Evolutionary conservation across 805 yeast species (phyloP), one percentile per base, ranked within the genome.

Genomic region (Hanseniaspora vineae): DNA sequence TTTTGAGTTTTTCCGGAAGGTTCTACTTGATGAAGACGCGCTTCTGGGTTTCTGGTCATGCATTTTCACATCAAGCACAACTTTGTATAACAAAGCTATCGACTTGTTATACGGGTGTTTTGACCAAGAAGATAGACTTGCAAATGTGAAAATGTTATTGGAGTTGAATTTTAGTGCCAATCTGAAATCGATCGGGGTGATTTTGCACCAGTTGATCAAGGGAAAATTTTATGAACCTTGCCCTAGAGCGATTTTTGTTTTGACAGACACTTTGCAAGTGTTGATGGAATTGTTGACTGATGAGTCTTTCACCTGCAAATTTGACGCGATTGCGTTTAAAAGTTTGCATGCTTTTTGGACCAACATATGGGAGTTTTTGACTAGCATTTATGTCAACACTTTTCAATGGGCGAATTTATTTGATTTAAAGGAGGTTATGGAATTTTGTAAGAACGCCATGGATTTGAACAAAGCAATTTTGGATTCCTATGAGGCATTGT

Each of bases 381-480:
- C 76, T 42, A 72, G 80, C 70, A 75, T 86, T 2, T 85, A 84
- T 54, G 68, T 69, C 40, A 73, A 76, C 48, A 85, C 94, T 1
- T 66, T 84, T 13, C 61, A 61, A 2, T 90, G 98, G 98, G 87
- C 96, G 0, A 64, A 71, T 1, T 64, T 66, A 35, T 81, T 78
- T 55, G 75, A 75, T 31, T 68, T 75, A 18, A 68, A 71, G 0
- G 74, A 73, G 45, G 68, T 86, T 55, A 74, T 81, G 42, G 95
- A 88, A 49, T 89, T 87, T 55, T 84, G 96, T 2, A 75, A 95
- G 60, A 96, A 87, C 58, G 80, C 86, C 0, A 69, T 90, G 45
- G 96, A 89, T 54, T 69, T 85, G 32, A 81, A 95, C 50, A 80
- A 81, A 51, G 62, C 71, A 1, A 65, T 89, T 33, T 60, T 89